Evolutionary conservation across 108 stramenopile species (phyloP).

Genomic region (Cyclotella atomus): DNA sequence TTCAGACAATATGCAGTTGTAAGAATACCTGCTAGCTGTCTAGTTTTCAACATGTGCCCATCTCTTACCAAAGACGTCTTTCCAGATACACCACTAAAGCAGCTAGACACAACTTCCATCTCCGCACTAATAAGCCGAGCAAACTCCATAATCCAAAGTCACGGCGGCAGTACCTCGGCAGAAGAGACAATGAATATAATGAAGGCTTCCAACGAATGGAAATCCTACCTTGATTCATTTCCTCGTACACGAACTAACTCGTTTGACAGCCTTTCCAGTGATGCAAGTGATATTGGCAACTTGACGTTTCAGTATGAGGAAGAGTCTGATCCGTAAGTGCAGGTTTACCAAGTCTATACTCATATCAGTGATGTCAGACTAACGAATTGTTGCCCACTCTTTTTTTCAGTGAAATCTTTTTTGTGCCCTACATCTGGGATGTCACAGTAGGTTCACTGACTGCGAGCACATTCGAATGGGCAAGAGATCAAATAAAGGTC

Average conservation of each 20-base stretch:
- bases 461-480: slow-evolving; percentile 71
- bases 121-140: slow-evolving; percentile 48
- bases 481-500: slow-evolving; percentile 60
- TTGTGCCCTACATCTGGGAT: slow-evolving; percentile 82
- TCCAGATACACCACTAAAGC: slow-evolving; percentile 37
- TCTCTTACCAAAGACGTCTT: neutral
- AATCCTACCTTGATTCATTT: neutral
- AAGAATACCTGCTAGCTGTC: slow-evolving; percentile 24
- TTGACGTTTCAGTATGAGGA: slow-evolving; percentile 84
- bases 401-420: slow-evolving; percentile 63
- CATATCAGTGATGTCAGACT: neutral
- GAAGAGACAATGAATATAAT: slow-evolving; percentile 59
- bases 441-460: slow-evolving; percentile 67
- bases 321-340: slow-evolving; percentile 72
- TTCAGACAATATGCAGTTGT: slow-evolving; percentile 52
- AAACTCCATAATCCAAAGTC: slow-evolving; percentile 51
- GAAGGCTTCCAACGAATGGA: slow-evolving; percentile 47
- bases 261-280: slow-evolving; percentile 42
- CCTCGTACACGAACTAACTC: slow-evolving; percentile 14
- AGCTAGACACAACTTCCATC: slow-evolving; percentile 42
- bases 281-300: slow-evolving; percentile 50
- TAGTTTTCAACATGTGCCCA: neutral
- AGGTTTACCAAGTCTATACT: too few species aligned
- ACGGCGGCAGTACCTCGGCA: slow-evolving; percentile 57
- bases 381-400: neutral